These are phyloP conservation scores for Aegilops sharonensis DNA, from an alignment of 176 grass and related monocot genomes.

Conservation along the genomic window DNA sequence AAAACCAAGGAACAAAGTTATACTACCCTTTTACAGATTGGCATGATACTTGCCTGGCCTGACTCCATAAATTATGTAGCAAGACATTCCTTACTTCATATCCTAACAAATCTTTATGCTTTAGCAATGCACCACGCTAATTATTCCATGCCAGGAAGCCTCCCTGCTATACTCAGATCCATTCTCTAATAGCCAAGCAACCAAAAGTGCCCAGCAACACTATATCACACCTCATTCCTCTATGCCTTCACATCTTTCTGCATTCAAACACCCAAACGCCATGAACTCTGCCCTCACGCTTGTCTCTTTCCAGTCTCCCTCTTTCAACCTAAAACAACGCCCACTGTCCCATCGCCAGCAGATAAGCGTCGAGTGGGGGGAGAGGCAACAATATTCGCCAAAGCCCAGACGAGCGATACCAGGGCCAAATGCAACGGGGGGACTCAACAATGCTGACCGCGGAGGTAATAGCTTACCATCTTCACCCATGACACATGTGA, in stretches of 20 bases:
- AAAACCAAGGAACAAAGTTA: slow-evolving; percentile 9
- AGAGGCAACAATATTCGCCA: not conserved
- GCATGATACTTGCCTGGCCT: not conserved
- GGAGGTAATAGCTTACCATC: slow-evolving; percentile 13
- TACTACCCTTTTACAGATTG: not conserved
- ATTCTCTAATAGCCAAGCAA: slow-evolving; percentile 44
- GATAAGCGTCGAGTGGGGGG: not conserved
- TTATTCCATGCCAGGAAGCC: not conserved
- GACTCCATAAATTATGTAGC: not conserved
- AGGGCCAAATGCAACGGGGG: slow-evolving; percentile 3
- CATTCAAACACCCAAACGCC: slow-evolving; percentile 12
- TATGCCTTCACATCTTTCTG: slow-evolving; percentile 16
- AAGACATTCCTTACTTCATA: slow-evolving; percentile 34
- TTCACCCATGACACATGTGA: slow-evolving; percentile 24
- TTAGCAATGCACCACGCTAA: not conserved
- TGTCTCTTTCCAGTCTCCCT: slow-evolving; percentile 17
- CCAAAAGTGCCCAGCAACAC: slow-evolving; percentile 22
- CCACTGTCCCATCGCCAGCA: not conserved
- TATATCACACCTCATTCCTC: slow-evolving; percentile 7
- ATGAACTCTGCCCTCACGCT: slow-evolving; percentile 40
- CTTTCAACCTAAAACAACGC: not conserved
- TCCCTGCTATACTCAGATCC: not conserved
- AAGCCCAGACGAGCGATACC: slow-evolving; percentile 15
- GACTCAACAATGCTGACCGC: not conserved
- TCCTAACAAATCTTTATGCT: not conserved